phyloP scores from a whole-genome alignment of 108 stramenopile species.

The Nitzschia sp. region DNA sequence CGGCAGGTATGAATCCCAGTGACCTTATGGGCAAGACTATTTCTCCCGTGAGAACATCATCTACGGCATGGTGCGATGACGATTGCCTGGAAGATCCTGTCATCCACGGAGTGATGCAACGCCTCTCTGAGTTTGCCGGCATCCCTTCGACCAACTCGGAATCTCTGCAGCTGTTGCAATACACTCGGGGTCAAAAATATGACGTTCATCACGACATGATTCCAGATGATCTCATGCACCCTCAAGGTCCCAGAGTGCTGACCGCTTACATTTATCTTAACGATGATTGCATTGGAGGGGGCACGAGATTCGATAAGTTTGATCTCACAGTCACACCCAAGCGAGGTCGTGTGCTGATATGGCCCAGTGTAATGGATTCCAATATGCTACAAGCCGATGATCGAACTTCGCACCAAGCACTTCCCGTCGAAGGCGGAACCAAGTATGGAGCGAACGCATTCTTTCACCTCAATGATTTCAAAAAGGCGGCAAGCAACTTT shows the following conservation, averaged over 20 bases:
- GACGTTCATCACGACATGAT: conserved; percentile 48
- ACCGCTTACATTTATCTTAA: conserved; percentile 89
- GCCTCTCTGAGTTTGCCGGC: conserved; percentile 52
- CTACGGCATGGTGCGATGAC: conserved; percentile 73
- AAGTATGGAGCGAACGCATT: conserved; percentile 93
- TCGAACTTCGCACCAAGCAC: conserved; percentile 80
- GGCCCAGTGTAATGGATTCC: conserved; percentile 76
- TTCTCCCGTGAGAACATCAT: conserved; percentile 27
- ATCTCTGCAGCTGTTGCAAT: conserved; percentile 60
- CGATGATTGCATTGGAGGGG: conserved; percentile 90
- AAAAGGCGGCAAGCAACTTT: too few relatives aligned
- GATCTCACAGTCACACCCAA: conserved; percentile 71
- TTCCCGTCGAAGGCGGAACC: conserved; percentile 72
- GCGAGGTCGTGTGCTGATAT: conserved; percentile 72
- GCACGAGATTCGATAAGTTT: conserved; percentile 65
- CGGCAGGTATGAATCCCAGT: conserved; percentile 38
- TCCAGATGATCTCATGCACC: conserved; percentile 21
- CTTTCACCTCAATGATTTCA: conserved; percentile 71
- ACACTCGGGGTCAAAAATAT: conserved; percentile 26
- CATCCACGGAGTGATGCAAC: conserved; percentile 39
- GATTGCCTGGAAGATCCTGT: conserved; percentile 51
- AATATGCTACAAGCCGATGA: conserved; percentile 55
- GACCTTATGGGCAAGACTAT: conserved; percentile 21
- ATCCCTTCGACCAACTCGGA: conserved; percentile 54
- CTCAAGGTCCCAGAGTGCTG: conserved; percentile 67